Evolutionary conservation across 1,284 basidiomycete genomes (phyloP).

Genomic region (Melanopsichium pennsylvanicum): DNA sequence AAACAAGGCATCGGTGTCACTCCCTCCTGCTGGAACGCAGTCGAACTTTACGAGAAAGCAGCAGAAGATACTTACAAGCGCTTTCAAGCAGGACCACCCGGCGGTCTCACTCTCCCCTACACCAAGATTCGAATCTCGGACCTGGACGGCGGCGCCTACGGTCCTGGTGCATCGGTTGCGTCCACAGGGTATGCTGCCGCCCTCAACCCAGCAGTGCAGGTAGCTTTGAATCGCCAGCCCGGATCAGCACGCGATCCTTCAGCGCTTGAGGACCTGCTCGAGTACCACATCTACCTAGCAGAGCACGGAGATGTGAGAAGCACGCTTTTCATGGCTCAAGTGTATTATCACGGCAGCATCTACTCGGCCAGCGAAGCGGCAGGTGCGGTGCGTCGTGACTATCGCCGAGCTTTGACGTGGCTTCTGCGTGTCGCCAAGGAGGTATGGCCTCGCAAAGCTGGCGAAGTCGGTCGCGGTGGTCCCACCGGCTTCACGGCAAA

Average conservation of each 20-base stretch:
- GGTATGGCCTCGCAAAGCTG: conserved; percentile 60
- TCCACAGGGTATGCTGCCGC: conserved; percentile 73
- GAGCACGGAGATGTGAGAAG: conserved; percentile 45
- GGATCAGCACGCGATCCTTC: conserved; percentile 40
- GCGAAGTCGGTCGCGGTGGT: conserved; percentile 44
- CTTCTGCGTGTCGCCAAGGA: conserved; percentile 40
- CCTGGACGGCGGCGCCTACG: conserved; percentile 85
- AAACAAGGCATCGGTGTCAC: conserved; percentile 85
- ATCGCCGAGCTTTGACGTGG: conserved; percentile 42
- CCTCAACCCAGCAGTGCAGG: conserved; percentile 79
- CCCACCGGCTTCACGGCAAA: conserved; percentile 36
- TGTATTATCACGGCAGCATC: conserved; percentile 62
- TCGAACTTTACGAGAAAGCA: conserved; percentile 55
- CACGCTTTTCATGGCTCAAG: conserved; percentile 49
- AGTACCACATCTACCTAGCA: conserved; percentile 67
- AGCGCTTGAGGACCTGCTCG: conserved; percentile 78
- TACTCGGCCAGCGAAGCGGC: conserved; percentile 55
- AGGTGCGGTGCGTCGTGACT: conserved; percentile 56
- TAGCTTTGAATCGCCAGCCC: conserved; percentile 68
- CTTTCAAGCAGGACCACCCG: conserved; percentile 86
- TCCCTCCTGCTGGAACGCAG: conserved; percentile 72
- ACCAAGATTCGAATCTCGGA: conserved; percentile 86
- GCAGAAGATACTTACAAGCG: conserved; percentile 70
- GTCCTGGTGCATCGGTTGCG: conserved; percentile 88
- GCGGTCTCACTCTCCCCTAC: conserved; percentile 84